A percentile compares a stretch with the other conserved stretches of the same genome.
phyloP scores from a whole-genome alignment of 495 filamentous ascomycete genomes.

The Neurospora sp. region DNA sequence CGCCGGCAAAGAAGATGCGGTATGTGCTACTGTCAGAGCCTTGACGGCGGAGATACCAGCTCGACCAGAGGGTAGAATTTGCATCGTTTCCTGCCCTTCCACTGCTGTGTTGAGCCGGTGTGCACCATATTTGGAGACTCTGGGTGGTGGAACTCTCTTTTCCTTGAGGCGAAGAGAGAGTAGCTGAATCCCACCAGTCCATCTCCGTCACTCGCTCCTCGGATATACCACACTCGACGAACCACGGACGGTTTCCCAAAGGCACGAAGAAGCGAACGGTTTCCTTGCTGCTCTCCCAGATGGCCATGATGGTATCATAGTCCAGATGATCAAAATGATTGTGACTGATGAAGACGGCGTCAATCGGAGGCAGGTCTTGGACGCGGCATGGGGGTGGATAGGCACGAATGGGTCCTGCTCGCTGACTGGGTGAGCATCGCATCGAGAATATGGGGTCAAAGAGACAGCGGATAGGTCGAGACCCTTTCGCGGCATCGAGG shows the following conservation, averaged over 20 bases:
- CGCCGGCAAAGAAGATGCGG: slow-evolving; percentile 21
- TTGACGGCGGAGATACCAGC: slow-evolving; percentile 36
- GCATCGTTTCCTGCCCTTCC: slow-evolving; percentile 23
- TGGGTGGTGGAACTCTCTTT: slow-evolving; percentile 2
- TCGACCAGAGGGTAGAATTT: slow-evolving; percentile 38
- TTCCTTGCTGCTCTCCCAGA: slow-evolving; percentile 23
- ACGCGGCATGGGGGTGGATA: slow-evolving; percentile 39
- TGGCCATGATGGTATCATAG: slow-evolving; percentile 23
- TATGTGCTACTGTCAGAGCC: not conserved
- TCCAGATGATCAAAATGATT: slow-evolving; percentile 49
- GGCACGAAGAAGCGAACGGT: slow-evolving; percentile 34
- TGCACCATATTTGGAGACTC: slow-evolving; percentile 24
- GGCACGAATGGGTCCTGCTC: slow-evolving; percentile 40
- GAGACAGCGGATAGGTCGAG: slow-evolving; percentile 23
- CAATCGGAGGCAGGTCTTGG: slow-evolving; percentile 37
- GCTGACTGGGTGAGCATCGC: slow-evolving; percentile 35
- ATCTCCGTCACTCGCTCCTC: slow-evolving; percentile 33
- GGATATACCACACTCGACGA: slow-evolving; percentile 30
- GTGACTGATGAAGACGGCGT: slow-evolving; percentile 40
- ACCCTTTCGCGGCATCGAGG: not conserved
- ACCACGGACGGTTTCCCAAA: slow-evolving; percentile 28
- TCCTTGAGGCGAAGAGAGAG: slow-evolving; percentile 13
- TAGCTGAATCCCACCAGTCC: slow-evolving; percentile 44
- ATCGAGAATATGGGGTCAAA: slow-evolving; percentile 47
- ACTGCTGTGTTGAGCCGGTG: slow-evolving; percentile 38